A percentile compares a stretch with the other conserved stretches of the same genome.
Conservation (phyloP, 2,329 filamentous ascomycete species). For the Kalaharituber pfeilii region DNA sequence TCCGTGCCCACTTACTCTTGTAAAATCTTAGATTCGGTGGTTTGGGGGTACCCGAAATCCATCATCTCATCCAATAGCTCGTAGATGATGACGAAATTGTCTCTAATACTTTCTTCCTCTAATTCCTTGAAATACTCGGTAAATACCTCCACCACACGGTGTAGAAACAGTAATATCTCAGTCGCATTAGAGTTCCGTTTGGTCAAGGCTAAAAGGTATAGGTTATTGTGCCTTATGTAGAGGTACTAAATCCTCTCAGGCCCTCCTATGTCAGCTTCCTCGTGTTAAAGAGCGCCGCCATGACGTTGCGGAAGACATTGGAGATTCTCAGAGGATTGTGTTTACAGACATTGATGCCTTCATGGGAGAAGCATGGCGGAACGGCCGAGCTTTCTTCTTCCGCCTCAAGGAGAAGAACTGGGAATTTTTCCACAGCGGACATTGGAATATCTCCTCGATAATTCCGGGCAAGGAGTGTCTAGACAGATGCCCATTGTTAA, state of each 20-base stretch:
- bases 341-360: constrained; percentile 79
- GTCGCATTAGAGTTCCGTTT: constrained; percentile 98
- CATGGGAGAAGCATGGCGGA: constrained; percentile 91
- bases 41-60: constrained; percentile 99
- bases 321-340: constrained; percentile 1
- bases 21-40: constrained; percentile 93
- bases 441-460: constrained; percentile 98
- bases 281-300: not conserved
- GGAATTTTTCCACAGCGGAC: constrained; percentile 97
- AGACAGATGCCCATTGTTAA: no score
- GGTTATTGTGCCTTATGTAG: constrained; percentile 98
- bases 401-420: constrained; percentile 83
- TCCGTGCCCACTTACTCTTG: constrained; percentile 46
- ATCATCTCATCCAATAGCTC: constrained; percentile 99
- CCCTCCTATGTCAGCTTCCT: not conserved
- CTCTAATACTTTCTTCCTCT: constrained; percentile 94
- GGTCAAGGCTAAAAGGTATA: constrained; percentile 91
- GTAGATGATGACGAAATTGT: constrained; percentile 99
- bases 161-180: constrained; percentile 93
- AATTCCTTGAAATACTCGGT: constrained; percentile 99
- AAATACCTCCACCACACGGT: constrained; percentile 96
- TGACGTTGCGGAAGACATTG: not conserved
- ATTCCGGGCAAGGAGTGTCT: constrained; percentile 97
- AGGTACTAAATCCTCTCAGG: constrained; percentile 50
- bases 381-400: constrained; percentile 98